These are phyloP conservation scores for Dactylonectria estremocensis DNA, from an alignment of 2,329 filamentous ascomycete genomes.

Conservation along the genomic window DNA sequence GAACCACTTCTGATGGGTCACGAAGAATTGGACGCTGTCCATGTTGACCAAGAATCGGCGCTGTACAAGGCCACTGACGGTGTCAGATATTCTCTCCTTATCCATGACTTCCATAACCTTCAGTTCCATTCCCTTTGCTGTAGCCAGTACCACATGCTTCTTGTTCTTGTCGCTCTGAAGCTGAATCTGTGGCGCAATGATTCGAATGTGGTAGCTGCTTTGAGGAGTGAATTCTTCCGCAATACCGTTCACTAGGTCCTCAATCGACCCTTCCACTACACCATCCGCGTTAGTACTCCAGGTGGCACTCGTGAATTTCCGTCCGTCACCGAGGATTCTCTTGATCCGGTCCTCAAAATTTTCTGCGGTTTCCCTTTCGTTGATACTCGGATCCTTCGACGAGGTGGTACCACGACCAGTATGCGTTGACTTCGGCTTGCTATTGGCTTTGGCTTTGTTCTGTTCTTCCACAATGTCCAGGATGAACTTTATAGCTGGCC, in stretches of 20 bases:
- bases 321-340: constrained; percentile 87
- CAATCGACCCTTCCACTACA: constrained; percentile 62
- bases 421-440: constrained; percentile 50
- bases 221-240: constrained; percentile 90
- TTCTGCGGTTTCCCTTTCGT: constrained; percentile 71
- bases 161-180: constrained; percentile 98
- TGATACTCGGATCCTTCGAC: constrained; percentile 57
- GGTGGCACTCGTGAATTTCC: constrained; percentile 76
- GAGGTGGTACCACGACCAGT: constrained; percentile 49
- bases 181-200: constrained; percentile 98
- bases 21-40: constrained; percentile 98
- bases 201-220: constrained; percentile 93
- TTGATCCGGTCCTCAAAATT: constrained; percentile 89
- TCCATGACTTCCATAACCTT: constrained; percentile 99
- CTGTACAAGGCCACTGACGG: constrained; percentile 95
- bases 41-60: constrained; percentile 94
- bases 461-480: constrained; percentile 98
- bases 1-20: constrained; percentile 94
- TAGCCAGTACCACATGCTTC: constrained; percentile 96
- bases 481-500: constrained; percentile 97
- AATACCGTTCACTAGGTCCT: constrained; percentile 81
- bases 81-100: constrained; percentile 91
- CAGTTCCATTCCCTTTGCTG: constrained; percentile 97
- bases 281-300: constrained; percentile 53
- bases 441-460: constrained; percentile 74